A percentile compares a stretch with the other conserved stretches of the same genome.
Evolutionary conservation across 306 rosid species (phyloP).

Genomic region (Mucuna pruriens): DNA sequence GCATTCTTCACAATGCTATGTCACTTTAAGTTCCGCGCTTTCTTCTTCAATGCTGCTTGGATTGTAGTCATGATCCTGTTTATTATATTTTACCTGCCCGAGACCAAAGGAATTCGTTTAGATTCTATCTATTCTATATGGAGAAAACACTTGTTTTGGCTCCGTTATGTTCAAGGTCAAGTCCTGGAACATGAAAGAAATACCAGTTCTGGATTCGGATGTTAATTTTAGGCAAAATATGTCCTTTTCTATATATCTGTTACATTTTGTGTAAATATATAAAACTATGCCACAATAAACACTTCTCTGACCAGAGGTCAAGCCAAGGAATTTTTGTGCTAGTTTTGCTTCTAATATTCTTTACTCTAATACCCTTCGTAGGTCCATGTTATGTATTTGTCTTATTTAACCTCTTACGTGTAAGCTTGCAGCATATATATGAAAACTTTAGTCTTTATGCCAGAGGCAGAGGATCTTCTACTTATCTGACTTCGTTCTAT

Average conservation of each 20-base stretch:
- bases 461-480: too few species aligned
- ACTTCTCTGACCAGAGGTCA: too few species aligned
- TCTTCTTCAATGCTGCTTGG: slow-evolving; percentile 69
- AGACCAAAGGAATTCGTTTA: slow-evolving; percentile 70
- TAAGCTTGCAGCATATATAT: too few species aligned
- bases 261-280: background rate
- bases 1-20: slow-evolving; percentile 73
- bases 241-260: background rate
- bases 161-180: slow-evolving; percentile 44
- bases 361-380: too few species aligned
- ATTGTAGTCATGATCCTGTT: slow-evolving; percentile 60
- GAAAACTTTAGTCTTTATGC: too few species aligned
- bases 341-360: too few species aligned
- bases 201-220: too few species aligned
- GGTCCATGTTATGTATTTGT: too few species aligned
- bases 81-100: slow-evolving; percentile 58
- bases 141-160: slow-evolving; percentile 71
- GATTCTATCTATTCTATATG: slow-evolving; percentile 52
- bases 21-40: slow-evolving; percentile 66
- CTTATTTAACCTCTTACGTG: too few species aligned
- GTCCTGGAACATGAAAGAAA: background rate
- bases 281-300: background rate
- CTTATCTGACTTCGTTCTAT: too few species aligned
- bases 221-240: background rate
- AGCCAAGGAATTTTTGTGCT: too few species aligned